A percentile compares a stretch with the other conserved stretches of the same genome.
phyloP scores from a whole-genome alignment of 148 eudicot genomes.

The Chenopodium quinoa region DNA sequence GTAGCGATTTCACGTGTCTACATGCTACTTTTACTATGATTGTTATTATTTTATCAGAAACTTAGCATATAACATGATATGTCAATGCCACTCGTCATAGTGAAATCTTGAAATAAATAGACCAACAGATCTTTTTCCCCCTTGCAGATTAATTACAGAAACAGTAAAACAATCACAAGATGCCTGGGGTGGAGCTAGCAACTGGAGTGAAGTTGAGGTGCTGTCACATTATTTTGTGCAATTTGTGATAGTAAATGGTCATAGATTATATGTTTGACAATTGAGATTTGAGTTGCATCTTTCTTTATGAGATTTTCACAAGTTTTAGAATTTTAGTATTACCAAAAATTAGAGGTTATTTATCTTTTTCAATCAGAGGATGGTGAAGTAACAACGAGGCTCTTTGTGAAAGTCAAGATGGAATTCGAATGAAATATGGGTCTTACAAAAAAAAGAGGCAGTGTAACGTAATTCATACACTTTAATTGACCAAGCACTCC shows the following conservation, averaged over 20 bases:
- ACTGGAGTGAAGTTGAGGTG: slow-evolving; percentile 89
- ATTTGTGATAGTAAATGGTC: neutral
- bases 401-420: neutral
- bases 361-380: neutral
- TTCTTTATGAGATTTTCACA: neutral
- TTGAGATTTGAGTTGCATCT: neutral
- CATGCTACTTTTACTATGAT: neutral
- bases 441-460: too few relatives aligned
- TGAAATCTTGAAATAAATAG: slow-evolving; percentile 4
- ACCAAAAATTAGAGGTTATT: neutral
- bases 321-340: too few relatives aligned
- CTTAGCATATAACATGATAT: neutral
- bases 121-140: neutral
- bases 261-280: neutral
- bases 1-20: neutral
- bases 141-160: slow-evolving; percentile 69
- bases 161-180: slow-evolving; percentile 69
- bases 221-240: slow-evolving; percentile 9
- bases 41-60: neutral
- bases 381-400: neutral
- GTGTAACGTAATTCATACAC: too few relatives aligned
- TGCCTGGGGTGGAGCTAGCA: slow-evolving; percentile 58
- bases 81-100: neutral
- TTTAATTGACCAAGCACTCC: too few relatives aligned
- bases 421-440: too few relatives aligned